A percentile compares a stretch with the other conserved stretches of the same genome.
phyloP scores from a whole-genome alignment of 257 asterid genomes.

The Primulina eburnea region DNA sequence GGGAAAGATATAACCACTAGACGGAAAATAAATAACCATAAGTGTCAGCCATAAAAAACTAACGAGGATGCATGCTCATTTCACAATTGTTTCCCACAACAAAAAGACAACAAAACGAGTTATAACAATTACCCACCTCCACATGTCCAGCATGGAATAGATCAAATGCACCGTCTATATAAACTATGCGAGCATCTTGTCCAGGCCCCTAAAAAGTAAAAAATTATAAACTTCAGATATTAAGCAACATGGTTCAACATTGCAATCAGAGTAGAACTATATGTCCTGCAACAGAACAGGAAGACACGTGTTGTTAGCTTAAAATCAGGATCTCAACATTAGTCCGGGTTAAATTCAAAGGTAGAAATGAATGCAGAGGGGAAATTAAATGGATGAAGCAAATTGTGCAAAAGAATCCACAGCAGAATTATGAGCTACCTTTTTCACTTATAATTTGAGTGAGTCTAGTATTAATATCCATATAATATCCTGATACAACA shows the following conservation, averaged over 20 bases:
- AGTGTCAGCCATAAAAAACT: constrained; percentile 13
- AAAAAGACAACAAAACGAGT: constrained; percentile 13
- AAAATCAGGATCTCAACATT: constrained; percentile 15
- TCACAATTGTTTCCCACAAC: neutral
- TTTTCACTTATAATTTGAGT: neutral
- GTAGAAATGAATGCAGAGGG: constrained; percentile 11
- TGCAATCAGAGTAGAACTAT: constrained; percentile 19
- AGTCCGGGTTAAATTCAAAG: constrained; percentile 4
- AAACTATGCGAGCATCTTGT: constrained; percentile 92
- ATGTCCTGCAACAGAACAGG: neutral
- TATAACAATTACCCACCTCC: constrained; percentile 54
- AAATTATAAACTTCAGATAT: constrained; percentile 21
- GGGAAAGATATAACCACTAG: constrained; percentile 9
- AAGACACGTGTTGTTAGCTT: constrained; percentile 10
- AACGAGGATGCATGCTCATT: neutral
- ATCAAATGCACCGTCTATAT: constrained; percentile 99
- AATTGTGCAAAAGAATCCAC: neutral
- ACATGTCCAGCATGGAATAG: constrained; percentile 99
- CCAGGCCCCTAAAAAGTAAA: constrained; percentile 66
- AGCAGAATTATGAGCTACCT: neutral
- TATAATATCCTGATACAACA: constrained; percentile 16
- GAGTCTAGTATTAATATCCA: constrained; percentile 14
- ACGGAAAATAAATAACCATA: constrained; percentile 10
- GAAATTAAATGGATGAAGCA: constrained; percentile 19
- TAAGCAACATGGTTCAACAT: constrained; percentile 3